These are phyloP conservation scores for Rhodomyrtus tomentosa DNA, from an alignment of 345 rosid species.

Conservation along the genomic window DNA sequence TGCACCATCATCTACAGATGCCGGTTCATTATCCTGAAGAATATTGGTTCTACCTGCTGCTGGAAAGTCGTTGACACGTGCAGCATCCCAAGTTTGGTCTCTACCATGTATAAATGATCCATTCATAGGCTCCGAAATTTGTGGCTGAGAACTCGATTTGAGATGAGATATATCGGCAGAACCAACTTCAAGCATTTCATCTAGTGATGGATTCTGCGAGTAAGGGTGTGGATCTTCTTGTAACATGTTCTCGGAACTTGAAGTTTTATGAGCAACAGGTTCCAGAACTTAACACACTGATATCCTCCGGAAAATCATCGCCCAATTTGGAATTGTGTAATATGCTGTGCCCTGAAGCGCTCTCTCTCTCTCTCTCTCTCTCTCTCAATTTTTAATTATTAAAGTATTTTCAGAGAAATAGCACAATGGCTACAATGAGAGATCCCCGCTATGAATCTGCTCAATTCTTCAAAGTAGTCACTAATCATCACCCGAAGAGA, in stretches of 20 bases:
- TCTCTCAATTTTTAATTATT: not conserved
- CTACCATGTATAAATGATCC: not conserved
- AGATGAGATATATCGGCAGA: slow-evolving; percentile 4
- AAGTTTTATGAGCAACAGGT: slow-evolving; percentile 10
- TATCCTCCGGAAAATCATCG: slow-evolving; percentile 51
- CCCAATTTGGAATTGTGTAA: slow-evolving; percentile 61
- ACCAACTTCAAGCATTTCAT: slow-evolving; percentile 59
- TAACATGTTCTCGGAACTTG: slow-evolving; percentile 8
- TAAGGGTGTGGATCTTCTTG: slow-evolving; percentile 14
- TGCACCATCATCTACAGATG: not conserved
- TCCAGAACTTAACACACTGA: slow-evolving; percentile 42
- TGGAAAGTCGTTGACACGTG: not conserved
- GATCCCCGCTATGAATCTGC: not conserved
- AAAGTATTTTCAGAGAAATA: not conserved
- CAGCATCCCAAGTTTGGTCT: not conserved
- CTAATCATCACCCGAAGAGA: not conserved
- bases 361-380: not conserved
- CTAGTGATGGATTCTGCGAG: slow-evolving; percentile 44
- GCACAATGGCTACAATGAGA: not conserved
- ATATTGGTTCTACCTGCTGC: not conserved
- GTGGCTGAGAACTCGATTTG: not conserved
- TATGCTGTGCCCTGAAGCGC: slow-evolving; percentile 36
- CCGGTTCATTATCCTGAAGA: not conserved
- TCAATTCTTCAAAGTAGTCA: not conserved
- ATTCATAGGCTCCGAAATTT: not conserved